A percentile compares a stretch with the other conserved stretches of the same genome.
phyloP scores from a whole-genome alignment of 1,139 yeast genomes.

The Meyerozyma elateridarum region DNA sequence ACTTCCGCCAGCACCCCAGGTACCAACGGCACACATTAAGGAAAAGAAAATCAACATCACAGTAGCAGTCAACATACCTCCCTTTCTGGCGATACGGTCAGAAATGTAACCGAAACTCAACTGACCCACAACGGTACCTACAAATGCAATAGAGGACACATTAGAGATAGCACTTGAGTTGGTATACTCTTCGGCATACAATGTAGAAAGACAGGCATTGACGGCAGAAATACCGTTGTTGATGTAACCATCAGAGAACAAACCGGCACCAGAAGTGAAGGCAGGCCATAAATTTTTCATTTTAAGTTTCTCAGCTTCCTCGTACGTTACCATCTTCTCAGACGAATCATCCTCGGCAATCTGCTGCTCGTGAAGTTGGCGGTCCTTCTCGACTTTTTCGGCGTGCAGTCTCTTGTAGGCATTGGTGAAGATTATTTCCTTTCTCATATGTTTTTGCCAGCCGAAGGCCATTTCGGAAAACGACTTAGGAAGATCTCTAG shows the following conservation, averaged over 20 bases:
- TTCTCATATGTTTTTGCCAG: constrained; percentile 31
- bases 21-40: constrained; percentile 60
- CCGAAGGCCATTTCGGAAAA: constrained; percentile 32
- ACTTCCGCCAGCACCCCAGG: constrained; percentile 68
- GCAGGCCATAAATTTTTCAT: constrained; percentile 56
- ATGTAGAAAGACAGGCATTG: constrained; percentile 55
- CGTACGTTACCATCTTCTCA: neutral
- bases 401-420: constrained; percentile 15
- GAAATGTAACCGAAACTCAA: constrained; percentile 72
- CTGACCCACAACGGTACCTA: constrained; percentile 88
- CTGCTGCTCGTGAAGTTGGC: constrained; percentile 6
- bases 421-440: constrained; percentile 36
- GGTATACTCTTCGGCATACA: constrained; percentile 62
- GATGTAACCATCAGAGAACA: constrained; percentile 87
- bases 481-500: constrained; percentile 49
- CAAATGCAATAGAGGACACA: constrained; percentile 85
- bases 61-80: constrained; percentile 77
- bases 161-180: constrained; percentile 67
- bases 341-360: neutral
- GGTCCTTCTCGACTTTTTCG: constrained; percentile 6
- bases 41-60: constrained; percentile 68
- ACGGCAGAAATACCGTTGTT: constrained; percentile 80
- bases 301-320: constrained; percentile 12
- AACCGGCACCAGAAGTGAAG: constrained; percentile 84
- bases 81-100: constrained; percentile 72